phyloP scores from a whole-genome alignment of 192 early-diverging fungal genomes.

The Entomortierella beljakovae region DNA sequence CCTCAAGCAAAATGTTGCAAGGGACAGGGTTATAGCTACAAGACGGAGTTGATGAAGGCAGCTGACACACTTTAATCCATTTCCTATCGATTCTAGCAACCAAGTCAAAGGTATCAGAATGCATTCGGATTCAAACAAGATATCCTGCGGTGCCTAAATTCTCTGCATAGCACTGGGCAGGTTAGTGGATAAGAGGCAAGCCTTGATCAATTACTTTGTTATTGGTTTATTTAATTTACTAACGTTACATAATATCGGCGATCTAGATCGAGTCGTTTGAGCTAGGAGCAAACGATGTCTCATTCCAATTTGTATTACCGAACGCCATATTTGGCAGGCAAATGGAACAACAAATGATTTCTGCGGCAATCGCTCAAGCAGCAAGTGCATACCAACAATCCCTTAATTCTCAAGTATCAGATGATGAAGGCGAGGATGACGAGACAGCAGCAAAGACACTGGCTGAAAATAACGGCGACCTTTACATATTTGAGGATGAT shows the following conservation, averaged over 20 bases:
- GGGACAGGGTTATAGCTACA: too few relatives aligned
- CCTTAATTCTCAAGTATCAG: slow-evolving; percentile 4
- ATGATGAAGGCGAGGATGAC: slow-evolving; percentile 1
- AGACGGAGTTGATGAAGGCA: neutral
- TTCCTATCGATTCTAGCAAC: slow-evolving; percentile 20
- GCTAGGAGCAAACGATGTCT: slow-evolving; percentile 33
- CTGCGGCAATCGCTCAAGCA: slow-evolving; percentile 37
- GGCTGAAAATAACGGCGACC: neutral
- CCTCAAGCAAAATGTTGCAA: too few relatives aligned
- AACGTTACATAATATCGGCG: neutral
- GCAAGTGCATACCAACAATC: slow-evolving; percentile 38
- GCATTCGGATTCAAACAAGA: slow-evolving; percentile 53
- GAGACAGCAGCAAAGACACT: neutral
- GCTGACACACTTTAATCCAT: neutral
- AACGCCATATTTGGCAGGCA: slow-evolving; percentile 36
- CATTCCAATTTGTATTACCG: slow-evolving; percentile 40
- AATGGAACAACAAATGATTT: slow-evolving; percentile 39
- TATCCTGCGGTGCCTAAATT: slow-evolving; percentile 37
- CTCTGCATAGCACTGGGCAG: slow-evolving; percentile 23
- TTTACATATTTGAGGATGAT: slow-evolving; percentile 28
- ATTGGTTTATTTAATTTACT: neutral
- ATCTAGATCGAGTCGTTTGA: slow-evolving; percentile 42
- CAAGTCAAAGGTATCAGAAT: slow-evolving; percentile 49
- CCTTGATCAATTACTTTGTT: neutral
- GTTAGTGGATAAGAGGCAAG: slow-evolving; percentile 9